Conservation (phyloP, 768 basidiomycete species). For the Mycena maculata region DNA sequence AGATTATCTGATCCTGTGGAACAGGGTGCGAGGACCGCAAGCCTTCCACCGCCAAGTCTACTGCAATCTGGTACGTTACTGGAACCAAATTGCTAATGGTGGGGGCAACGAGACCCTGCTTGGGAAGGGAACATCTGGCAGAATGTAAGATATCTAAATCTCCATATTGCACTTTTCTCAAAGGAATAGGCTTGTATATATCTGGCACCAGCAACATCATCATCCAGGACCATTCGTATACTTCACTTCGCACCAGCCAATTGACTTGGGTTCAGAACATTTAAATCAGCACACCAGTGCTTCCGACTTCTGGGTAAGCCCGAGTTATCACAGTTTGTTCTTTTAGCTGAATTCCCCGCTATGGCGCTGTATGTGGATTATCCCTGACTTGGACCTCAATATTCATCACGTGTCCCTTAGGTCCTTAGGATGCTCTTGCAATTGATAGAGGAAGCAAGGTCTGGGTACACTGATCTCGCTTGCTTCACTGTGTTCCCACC, state of each 20-base stretch:
- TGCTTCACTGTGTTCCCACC: not conserved
- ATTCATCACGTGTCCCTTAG: not conserved
- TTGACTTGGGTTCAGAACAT: slow-evolving; percentile 30
- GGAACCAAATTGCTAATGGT: slow-evolving; percentile 37
- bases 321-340: not conserved
- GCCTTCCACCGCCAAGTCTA: slow-evolving; percentile 32
- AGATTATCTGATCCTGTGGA: not conserved
- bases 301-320: slow-evolving; percentile 29
- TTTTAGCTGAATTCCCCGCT: not conserved
- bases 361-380: slow-evolving; percentile 11
- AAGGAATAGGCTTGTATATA: no score
- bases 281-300: slow-evolving; percentile 11
- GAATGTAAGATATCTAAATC: slow-evolving; percentile 29
- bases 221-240: slow-evolving; percentile 23
- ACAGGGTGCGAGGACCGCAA: slow-evolving; percentile 38
- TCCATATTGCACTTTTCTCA: no score
- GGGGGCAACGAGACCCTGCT: slow-evolving; percentile 43
- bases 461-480: slow-evolving; percentile 32
- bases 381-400: no score
- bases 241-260: not conserved
- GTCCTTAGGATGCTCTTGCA: slow-evolving; percentile 39
- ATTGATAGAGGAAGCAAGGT: slow-evolving; percentile 42
- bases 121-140: slow-evolving; percentile 38
- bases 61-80: slow-evolving; percentile 35
- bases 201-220: slow-evolving; percentile 37